Conservation (phyloP, 768 basidiomycete genomes). For the Suillus subaureus region DNA sequence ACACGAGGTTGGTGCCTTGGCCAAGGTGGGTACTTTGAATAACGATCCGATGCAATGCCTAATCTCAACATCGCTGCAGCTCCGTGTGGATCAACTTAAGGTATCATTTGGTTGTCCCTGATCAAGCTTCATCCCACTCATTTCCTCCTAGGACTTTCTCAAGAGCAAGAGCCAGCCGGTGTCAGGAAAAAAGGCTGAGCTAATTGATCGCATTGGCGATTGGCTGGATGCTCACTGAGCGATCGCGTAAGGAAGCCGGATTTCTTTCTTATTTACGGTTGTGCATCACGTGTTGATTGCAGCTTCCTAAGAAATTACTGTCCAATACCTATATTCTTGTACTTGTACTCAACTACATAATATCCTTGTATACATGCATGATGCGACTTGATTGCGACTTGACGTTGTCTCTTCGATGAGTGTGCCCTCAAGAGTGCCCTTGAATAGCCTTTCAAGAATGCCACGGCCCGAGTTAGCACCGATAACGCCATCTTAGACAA, state of each 20-base stretch:
- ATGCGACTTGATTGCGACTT: not conserved
- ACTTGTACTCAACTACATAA: not conserved
- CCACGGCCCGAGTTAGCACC: not conserved
- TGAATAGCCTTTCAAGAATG: not conserved
- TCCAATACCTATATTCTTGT: not conserved
- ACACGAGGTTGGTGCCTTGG: slow-evolving; percentile 58
- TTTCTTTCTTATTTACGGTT: not conserved
- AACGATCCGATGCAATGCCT: not conserved
- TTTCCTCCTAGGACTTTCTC: slow-evolving; percentile 61
- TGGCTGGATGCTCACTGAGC: slow-evolving; percentile 52
- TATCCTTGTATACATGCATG: not conserved
- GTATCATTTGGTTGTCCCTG: slow-evolving; percentile 38
- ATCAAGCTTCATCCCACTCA: slow-evolving; percentile 12
- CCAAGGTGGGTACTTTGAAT: slow-evolving; percentile 55
- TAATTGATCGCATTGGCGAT: slow-evolving; percentile 64
- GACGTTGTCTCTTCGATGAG: not conserved
- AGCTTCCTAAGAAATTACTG: not conserved
- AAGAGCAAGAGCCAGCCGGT: slow-evolving; percentile 62
- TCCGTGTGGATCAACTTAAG: slow-evolving; percentile 80
- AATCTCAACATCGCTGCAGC: slow-evolving; percentile 40
- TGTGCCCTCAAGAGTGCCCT: not conserved
- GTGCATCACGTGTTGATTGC: not conserved
- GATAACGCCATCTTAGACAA: not conserved
- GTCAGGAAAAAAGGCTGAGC: slow-evolving; percentile 74
- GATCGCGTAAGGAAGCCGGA: not conserved